phyloP scores from a whole-genome alignment of 2,329 filamentous ascomycete genomes.

The Ophiostoma angusticollis region DNA sequence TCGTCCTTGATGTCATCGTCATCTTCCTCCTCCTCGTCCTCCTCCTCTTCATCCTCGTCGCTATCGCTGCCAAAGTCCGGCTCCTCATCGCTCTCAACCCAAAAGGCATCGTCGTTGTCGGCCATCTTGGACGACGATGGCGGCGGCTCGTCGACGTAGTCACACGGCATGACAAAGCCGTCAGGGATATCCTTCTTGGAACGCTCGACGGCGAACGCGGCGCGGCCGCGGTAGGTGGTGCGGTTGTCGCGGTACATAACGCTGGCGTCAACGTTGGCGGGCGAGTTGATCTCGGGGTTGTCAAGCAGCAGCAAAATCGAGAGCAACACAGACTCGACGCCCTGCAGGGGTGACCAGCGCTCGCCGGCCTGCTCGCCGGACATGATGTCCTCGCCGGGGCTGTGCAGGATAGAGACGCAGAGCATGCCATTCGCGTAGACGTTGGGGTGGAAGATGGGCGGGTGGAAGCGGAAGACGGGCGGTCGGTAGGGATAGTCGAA shows the following conservation, averaged over 20 bases:
- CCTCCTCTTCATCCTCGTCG: conserved; percentile 44
- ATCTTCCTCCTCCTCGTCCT: conserved; percentile 45
- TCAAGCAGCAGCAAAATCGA: conserved; percentile 86
- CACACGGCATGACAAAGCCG: conserved; percentile 72
- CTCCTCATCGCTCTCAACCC: conserved; percentile 64
- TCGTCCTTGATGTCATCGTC: conserved; percentile 45
- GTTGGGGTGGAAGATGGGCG: conserved; percentile 80
- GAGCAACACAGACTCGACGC: conserved; percentile 87
- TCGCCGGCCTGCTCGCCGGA: conserved; percentile 83
- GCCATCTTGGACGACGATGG: conserved; percentile 49
- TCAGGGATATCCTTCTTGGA: conserved; percentile 70
- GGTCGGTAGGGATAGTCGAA: conserved; percentile 82
- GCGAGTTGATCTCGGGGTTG: conserved; percentile 83
- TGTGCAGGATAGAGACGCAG: conserved; percentile 93
- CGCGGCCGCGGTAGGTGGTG: conserved; percentile 54
- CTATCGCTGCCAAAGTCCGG: conserved; percentile 68
- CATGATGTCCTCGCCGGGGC: conserved; percentile 81
- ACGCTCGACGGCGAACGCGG: conserved; percentile 54
- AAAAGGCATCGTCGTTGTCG: conserved; percentile 69
- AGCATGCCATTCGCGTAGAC: conserved; percentile 82
- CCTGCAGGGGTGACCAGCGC: conserved; percentile 87
- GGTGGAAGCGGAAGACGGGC: conserved; percentile 74
- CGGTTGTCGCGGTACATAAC: conserved; percentile 70
- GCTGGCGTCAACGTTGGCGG: conserved; percentile 87
- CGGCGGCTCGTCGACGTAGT: conserved; percentile 47